Evolutionary conservation across 2,329 filamentous ascomycete genomes (phyloP), one percentile per base, ranked within the genome.

Genomic region (Clarireedia sp.): DNA sequence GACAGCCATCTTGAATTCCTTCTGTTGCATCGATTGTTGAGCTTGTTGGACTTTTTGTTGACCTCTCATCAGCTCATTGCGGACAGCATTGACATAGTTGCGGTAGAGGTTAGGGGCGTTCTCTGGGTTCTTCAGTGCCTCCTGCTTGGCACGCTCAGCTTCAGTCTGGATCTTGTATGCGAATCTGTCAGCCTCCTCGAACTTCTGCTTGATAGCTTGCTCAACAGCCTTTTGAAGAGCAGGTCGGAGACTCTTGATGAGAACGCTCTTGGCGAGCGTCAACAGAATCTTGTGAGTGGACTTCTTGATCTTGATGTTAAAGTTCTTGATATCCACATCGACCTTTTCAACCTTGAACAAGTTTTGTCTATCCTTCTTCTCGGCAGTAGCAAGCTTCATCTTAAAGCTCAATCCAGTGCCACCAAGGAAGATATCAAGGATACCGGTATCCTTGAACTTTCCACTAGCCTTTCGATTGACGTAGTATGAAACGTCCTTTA

Each of bases 261-360:
- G 78, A 24, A 97, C 69, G 4, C 91, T 89, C 79, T 96, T 96
- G 78, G 92, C 86, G 38, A 96, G 69, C 54, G 75, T 76, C 71
- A 97, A 96, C 21, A 97, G 78, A 12, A 94, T 68, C 81, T 96
- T 99, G 80, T 97, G 91, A 71, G 86, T 95, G 51, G 91, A 96
- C 77, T 96, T 83, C 79, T 91, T 90, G 62, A 99, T 72, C 76
- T 95, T 96, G 74, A 99, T 85, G 64, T 87, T 81, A 56, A 96
- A 78, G 67, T 91, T 71, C 73, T 89, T 87, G 63, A 96, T 82
- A 64, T 89, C 84, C 19, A 95, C 89, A 41, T 87, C 78, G 3
- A 96, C 87, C 71, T 87, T 91, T 68, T 95, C 90, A 58, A 97
- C 80, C 80, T 96, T 96, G 81, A 97, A 92, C 74, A 95, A 94